A percentile compares a stretch with the other conserved stretches of the same genome.
phyloP scores from a whole-genome alignment of 2,329 filamentous ascomycete species.

The Clonostachys rosea region DNA sequence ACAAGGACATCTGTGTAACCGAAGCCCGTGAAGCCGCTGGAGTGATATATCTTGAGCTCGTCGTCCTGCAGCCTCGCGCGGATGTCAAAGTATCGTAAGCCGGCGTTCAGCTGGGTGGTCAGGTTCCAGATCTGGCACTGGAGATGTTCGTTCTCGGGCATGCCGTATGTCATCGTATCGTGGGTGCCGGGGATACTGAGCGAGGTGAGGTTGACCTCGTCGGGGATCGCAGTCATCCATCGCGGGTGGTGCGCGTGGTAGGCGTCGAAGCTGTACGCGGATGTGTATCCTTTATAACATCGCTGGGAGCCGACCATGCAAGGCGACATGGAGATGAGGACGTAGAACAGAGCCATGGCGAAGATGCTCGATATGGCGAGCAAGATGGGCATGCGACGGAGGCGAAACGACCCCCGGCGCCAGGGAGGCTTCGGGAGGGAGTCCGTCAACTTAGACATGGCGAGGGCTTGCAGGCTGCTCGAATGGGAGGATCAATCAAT shows the following conservation, averaged over 20 bases:
- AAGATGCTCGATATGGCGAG: constrained; percentile 4
- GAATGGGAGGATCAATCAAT: too few species aligned
- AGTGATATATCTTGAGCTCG: constrained; percentile 42
- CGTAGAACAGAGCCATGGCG: constrained; percentile 11
- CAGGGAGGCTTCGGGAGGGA: too few species aligned
- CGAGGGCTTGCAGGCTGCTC: too few species aligned
- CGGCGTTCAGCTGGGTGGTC: constrained; percentile 34
- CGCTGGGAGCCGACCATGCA: constrained; percentile 11
- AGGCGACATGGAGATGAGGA: constrained; percentile 12
- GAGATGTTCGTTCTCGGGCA: constrained; percentile 22
- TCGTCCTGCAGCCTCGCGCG: constrained; percentile 35
- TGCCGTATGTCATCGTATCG: constrained; percentile 43
- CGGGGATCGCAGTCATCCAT: constrained; percentile 35
- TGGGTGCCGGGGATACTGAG: constrained; percentile 48
- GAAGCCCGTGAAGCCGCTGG: constrained; percentile 36
- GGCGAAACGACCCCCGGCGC: neutral
- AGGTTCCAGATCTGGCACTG: constrained; percentile 45
- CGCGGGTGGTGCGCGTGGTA: constrained; percentile 12
- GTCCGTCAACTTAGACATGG: too few species aligned
- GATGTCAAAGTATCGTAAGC: constrained; percentile 45
- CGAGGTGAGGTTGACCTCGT: constrained; percentile 30
- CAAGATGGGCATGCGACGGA: constrained; percentile 1
- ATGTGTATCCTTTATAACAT: constrained; percentile 24
- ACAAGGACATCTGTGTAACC: constrained; percentile 34
- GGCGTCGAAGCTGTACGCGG: constrained; percentile 28